phyloP scores from a whole-genome alignment of 805 yeast species.

The Grigorovia humatica region DNA sequence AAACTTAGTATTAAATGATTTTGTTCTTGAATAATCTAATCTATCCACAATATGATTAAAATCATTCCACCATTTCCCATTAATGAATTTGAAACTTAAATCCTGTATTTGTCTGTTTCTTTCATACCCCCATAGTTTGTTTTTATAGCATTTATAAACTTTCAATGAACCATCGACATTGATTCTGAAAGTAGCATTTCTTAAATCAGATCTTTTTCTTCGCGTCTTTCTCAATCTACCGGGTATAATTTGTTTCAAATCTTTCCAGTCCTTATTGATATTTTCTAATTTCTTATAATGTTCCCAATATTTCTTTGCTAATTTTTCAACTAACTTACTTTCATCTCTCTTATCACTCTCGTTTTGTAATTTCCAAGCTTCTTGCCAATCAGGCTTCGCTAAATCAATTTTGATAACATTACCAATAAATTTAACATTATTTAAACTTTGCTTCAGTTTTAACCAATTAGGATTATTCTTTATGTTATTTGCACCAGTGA shows the following conservation, averaged over 20 bases:
- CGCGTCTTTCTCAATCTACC: conserved; percentile 56
- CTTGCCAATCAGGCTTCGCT: conserved; percentile 50
- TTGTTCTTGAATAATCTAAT: conserved; percentile 26
- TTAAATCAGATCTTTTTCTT: conserved; percentile 33
- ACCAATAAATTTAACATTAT: conserved; percentile 72
- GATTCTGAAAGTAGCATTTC: conserved; percentile 53
- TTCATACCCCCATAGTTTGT: conserved; percentile 86
- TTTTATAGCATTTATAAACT: conserved; percentile 51
- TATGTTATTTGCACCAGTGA: background rate
- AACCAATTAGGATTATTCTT: conserved; percentile 20
- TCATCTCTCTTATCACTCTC: conserved; percentile 31
- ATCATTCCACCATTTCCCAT: conserved; percentile 73
- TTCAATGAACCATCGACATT: conserved; percentile 47
- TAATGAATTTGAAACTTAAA: conserved; percentile 49
- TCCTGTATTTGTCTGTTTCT: conserved; percentile 53
- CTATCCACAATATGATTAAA: conserved; percentile 70
- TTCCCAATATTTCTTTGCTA: conserved; percentile 31
- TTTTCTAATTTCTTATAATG: conserved; percentile 30
- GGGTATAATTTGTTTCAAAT: conserved; percentile 34
- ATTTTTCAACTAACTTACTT: conserved; percentile 24
- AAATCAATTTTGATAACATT: conserved; percentile 46
- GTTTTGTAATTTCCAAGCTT: conserved; percentile 38
- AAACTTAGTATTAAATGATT: conserved; percentile 3
- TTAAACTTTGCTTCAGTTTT: conserved; percentile 45
- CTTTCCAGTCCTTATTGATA: conserved; percentile 31